Percentiles rank a stretch among this genome's conserved stretches.
These are phyloP conservation scores for Suillus sp. DNA, from an alignment of 768 basidiomycete species.

Conservation along the genomic window DNA sequence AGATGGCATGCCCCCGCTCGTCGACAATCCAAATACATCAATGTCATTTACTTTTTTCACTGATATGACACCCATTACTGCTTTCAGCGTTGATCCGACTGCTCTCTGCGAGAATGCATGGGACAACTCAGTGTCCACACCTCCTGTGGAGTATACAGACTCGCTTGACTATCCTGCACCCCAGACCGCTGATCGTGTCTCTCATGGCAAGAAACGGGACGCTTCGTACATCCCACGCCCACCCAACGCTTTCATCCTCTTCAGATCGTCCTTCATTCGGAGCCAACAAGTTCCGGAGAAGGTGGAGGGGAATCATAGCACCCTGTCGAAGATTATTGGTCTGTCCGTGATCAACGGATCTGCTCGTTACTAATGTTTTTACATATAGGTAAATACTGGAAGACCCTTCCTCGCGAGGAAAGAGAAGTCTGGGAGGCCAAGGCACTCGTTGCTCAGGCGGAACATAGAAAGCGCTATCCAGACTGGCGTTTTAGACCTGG, in stretches of 20 bases:
- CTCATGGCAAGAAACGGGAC: constrained; percentile 65
- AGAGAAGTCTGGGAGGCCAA: constrained; percentile 77
- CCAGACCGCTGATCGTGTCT: constrained; percentile 40
- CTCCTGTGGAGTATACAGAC: constrained; percentile 24
- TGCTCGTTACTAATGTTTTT: not conserved
- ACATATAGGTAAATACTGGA: constrained; percentile 69
- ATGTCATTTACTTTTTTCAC: constrained; percentile 67
- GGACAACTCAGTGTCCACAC: constrained; percentile 26
- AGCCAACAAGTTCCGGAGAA: constrained; percentile 73
- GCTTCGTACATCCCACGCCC: constrained; percentile 80
- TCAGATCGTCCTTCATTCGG: constrained; percentile 76
- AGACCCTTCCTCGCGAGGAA: constrained; percentile 65
- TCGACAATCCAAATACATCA: constrained; percentile 53
- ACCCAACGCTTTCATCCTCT: constrained; percentile 86
- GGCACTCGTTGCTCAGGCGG: constrained; percentile 68
- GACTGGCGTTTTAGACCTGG: constrained; percentile 83
- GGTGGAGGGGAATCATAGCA: constrained; percentile 80
- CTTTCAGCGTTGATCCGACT: constrained; percentile 40
- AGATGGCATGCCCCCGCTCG: constrained; percentile 54
- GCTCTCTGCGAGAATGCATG: constrained; percentile 37
- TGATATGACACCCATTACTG: constrained; percentile 58
- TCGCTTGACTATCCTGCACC: constrained; percentile 23
- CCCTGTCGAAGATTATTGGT: constrained; percentile 83
- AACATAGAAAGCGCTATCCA: constrained; percentile 73
- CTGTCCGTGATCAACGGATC: constrained; percentile 4